Evolutionary conservation across 768 basidiomycete species (phyloP).

Genomic region (Lactarius sanguifluus): DNA sequence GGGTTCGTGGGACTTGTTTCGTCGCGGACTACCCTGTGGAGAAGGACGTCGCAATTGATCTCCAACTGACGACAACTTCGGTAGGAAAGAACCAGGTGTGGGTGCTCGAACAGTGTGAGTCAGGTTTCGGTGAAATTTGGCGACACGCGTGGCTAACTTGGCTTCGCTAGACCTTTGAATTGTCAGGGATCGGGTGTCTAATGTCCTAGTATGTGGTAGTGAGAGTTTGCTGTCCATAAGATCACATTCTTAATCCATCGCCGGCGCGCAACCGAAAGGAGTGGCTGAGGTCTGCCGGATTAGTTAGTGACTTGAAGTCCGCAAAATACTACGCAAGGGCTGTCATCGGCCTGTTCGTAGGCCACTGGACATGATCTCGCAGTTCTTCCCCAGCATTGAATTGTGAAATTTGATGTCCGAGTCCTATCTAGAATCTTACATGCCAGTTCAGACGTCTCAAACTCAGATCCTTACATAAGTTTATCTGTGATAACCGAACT

Average conservation of each 20-base stretch:
- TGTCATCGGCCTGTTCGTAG: too few relatives aligned
- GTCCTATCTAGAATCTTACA: too few relatives aligned
- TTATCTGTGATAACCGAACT: too few relatives aligned
- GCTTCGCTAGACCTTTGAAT: background rate
- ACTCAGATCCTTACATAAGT: too few relatives aligned
- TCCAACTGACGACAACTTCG: background rate
- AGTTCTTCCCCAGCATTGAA: too few relatives aligned
- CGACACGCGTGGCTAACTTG: too few relatives aligned
- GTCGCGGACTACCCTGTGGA: background rate
- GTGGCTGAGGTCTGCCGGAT: background rate
- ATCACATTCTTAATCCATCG: background rate
- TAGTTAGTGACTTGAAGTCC: background rate
- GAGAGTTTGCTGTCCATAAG: background rate
- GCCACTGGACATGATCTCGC: too few relatives aligned
- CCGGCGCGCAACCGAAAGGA: background rate
- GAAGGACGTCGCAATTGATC: too few relatives aligned
- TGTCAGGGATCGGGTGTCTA: background rate
- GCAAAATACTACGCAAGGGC: background rate
- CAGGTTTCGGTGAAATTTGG: background rate
- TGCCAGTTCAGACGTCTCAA: too few relatives aligned
- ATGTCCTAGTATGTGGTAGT: background rate
- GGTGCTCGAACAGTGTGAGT: constrained; percentile 5
- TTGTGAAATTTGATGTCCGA: too few relatives aligned
- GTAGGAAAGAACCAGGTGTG: background rate
- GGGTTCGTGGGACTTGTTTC: background rate